Evolutionary conservation across 345 rosid genomes (phyloP).

Genomic region (Lepidium aucheri): DNA sequence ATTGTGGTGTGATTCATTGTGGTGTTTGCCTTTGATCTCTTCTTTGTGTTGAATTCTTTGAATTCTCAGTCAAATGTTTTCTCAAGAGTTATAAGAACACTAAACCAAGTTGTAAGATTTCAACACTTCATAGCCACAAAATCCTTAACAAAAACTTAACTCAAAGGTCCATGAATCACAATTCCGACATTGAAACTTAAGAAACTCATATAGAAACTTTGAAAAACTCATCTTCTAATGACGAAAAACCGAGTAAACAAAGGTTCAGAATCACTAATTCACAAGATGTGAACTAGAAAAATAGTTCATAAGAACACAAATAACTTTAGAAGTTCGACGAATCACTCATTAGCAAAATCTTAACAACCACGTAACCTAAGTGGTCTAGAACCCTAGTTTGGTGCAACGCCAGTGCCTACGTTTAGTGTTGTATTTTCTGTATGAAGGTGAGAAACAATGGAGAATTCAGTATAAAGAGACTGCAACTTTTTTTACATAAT

Average conservation of each 20-base stretch:
- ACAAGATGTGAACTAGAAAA: too few relatives aligned
- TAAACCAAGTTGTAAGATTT: neutral
- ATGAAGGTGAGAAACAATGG: neutral
- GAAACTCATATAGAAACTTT: neutral
- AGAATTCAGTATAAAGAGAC: neutral
- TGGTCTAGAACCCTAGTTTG: conserved; percentile 37
- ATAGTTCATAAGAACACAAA: too few relatives aligned
- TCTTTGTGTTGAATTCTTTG: too few relatives aligned
- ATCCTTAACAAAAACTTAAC: neutral
- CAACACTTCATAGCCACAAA: neutral
- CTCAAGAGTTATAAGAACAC: neutral
- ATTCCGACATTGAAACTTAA: neutral
- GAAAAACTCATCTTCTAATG: too few relatives aligned
- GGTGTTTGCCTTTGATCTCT: neutral
- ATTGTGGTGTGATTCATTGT: conserved; percentile 4
- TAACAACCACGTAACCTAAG: too few relatives aligned
- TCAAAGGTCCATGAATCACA: neutral
- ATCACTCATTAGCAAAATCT: too few relatives aligned
- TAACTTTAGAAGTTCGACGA: too few relatives aligned
- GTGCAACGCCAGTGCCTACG: conserved; percentile 74
- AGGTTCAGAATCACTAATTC: too few relatives aligned
- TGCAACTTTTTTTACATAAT: neutral
- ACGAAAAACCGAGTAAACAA: too few relatives aligned
- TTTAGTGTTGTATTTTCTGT: conserved; percentile 47
- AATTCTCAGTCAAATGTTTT: neutral